phyloP scores from a whole-genome alignment of 202 grass and related monocot species.

The Elaeis oleifera region DNA sequence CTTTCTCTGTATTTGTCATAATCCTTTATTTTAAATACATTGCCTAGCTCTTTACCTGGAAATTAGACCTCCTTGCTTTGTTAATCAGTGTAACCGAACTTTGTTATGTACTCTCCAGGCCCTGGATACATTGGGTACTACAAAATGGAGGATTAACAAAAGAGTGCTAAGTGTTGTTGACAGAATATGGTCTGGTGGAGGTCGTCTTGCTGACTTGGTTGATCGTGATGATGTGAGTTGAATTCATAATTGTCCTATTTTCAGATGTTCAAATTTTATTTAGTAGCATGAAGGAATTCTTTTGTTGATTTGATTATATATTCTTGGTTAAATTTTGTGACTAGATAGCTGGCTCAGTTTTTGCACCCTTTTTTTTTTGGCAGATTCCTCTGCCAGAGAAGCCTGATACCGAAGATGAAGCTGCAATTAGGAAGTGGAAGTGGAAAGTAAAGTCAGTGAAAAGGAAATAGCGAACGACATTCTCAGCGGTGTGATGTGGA shows the following conservation, averaged over 20 bases:
- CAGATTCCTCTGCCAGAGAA: slow-evolving; percentile 74
- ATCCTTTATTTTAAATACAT: too few species aligned
- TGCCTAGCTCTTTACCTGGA: too few species aligned
- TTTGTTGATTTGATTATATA: too few species aligned
- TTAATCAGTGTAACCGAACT: not conserved
- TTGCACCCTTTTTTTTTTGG: slow-evolving; percentile 6
- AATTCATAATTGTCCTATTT: not conserved
- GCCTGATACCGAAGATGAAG: slow-evolving; percentile 78
- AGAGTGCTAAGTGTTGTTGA: slow-evolving; percentile 79
- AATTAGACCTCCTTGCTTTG: too few species aligned
- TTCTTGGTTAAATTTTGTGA: too few species aligned
- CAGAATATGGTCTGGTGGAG: slow-evolving; percentile 91
- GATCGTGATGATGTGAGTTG: slow-evolving; percentile 81
- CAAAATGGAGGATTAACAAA: slow-evolving; percentile 94
- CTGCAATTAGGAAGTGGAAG: slow-evolving; percentile 61
- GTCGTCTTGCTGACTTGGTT: slow-evolving; percentile 77
- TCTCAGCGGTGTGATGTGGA: slow-evolving; percentile 92
- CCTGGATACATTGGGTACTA: slow-evolving; percentile 83
- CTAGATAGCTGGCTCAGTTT: not conserved
- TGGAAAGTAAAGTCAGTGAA: slow-evolving; percentile 52
- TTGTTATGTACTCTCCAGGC: slow-evolving; percentile 43
- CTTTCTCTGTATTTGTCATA: too few species aligned
- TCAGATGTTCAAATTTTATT: too few species aligned
- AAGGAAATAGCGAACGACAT: slow-evolving; percentile 79
- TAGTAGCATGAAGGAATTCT: too few species aligned